Conservation (phyloP, 805 yeast genomes). For the Clavispora phyllophila region DNA sequence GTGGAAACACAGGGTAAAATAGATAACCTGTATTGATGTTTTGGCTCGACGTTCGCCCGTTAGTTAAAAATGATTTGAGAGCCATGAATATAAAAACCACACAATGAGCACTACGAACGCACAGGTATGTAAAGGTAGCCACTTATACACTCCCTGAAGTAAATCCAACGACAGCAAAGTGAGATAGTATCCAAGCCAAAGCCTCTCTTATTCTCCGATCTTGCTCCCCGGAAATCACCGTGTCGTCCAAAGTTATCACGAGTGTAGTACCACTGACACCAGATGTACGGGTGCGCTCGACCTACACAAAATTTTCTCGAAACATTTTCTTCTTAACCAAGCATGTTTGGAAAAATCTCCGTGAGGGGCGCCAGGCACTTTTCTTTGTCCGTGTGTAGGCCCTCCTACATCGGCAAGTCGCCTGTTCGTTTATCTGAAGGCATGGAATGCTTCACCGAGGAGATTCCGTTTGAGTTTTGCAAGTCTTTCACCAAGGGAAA, state of each 20-base stretch:
- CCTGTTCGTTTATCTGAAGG: slow-evolving; percentile 68
- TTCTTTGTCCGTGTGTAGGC: slow-evolving; percentile 8
- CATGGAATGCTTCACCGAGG: slow-evolving; percentile 44
- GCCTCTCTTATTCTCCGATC: too few relatives aligned
- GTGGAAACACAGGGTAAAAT: too few relatives aligned
- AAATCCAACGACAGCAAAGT: too few relatives aligned
- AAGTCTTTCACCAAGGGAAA: slow-evolving; percentile 63
- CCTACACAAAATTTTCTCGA: neutral
- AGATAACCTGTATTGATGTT: too few relatives aligned
- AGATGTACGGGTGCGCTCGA: neutral
- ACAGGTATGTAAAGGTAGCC: too few relatives aligned
- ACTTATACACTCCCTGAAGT: too few relatives aligned
- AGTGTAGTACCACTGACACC: neutral
- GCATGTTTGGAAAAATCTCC: slow-evolving; percentile 11
- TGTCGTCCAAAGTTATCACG: neutral
- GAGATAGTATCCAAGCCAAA: too few relatives aligned
- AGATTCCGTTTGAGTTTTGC: slow-evolving; percentile 50
- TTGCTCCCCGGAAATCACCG: too few relatives aligned
- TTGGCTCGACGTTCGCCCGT: too few relatives aligned
- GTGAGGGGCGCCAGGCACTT: slow-evolving; percentile 11
- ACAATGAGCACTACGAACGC: too few relatives aligned
- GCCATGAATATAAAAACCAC: too few relatives aligned
- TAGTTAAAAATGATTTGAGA: too few relatives aligned
- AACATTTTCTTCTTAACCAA: neutral
- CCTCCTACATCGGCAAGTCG: slow-evolving; percentile 73